Conservation (phyloP, 345 rosid genomes). For the Eucalyptus erythrocorys region DNA sequence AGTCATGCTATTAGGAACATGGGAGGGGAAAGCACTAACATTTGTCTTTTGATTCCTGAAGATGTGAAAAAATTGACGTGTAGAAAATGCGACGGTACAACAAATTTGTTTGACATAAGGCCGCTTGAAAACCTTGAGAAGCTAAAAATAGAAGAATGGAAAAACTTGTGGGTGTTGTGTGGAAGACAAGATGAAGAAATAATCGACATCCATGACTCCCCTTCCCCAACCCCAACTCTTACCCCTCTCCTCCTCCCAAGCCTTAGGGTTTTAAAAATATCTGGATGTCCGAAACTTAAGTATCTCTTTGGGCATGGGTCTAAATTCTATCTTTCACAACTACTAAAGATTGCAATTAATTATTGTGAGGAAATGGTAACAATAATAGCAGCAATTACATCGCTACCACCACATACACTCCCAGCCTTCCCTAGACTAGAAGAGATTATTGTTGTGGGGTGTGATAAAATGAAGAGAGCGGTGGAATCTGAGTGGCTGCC, state of each 20-base stretch:
- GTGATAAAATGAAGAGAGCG: background rate
- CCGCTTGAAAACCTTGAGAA: background rate
- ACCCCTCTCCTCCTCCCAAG: background rate
- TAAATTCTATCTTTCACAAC: background rate
- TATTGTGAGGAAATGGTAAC: background rate
- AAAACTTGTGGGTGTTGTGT: background rate
- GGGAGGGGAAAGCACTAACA: background rate
- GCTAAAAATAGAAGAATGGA: rapidly evolving
- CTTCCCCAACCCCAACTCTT: background rate
- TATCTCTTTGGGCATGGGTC: background rate
- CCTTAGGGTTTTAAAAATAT: background rate
- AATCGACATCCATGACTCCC: background rate
- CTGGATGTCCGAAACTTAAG: background rate
- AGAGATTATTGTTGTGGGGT: rapidly evolving
- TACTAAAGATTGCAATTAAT: background rate
- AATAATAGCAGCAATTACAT: background rate
- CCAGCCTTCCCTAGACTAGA: background rate
- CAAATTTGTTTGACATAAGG: background rate
- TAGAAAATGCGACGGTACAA: background rate
- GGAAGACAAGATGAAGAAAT: background rate
- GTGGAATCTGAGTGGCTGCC: background rate
- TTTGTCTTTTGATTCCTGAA: background rate
- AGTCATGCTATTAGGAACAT: no score
- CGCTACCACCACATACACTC: background rate
- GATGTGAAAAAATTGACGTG: rapidly evolving